These are phyloP conservation scores for Ogataea siamensis DNA, from an alignment of 805 yeast species.

Conservation along the genomic window DNA sequence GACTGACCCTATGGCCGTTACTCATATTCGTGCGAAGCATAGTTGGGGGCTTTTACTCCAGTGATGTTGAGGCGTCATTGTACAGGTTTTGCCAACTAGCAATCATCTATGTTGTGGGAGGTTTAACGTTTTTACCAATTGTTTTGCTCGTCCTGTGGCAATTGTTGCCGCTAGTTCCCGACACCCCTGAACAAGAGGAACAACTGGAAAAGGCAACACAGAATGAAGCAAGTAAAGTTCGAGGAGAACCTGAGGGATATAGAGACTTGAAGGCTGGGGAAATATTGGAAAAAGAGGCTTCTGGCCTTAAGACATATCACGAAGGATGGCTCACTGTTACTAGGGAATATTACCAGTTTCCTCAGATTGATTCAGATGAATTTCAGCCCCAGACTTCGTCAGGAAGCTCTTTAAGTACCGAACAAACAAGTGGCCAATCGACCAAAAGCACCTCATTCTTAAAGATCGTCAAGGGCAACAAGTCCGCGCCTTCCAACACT, in stretches of 20 bases:
- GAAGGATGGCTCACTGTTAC: conserved; percentile 87
- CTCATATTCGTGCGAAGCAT: background rate
- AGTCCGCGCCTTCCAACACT: conserved; percentile 3
- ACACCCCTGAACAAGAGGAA: conserved; percentile 21
- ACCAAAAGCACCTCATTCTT: conserved; percentile 13
- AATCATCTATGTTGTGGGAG: conserved; percentile 66
- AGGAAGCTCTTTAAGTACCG: conserved; percentile 12
- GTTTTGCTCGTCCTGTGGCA: conserved; percentile 41
- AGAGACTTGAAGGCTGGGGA: conserved; percentile 54
- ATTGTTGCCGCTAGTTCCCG: conserved; percentile 36
- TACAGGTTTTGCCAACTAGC: conserved; percentile 35
- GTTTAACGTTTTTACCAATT: conserved; percentile 74
- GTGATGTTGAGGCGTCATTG: conserved; percentile 12
- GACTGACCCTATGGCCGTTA: conserved; percentile 5
- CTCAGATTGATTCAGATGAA: conserved; percentile 37
- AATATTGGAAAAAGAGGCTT: conserved; percentile 54
- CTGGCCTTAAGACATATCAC: conserved; percentile 62
- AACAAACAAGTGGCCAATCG: conserved; percentile 5
- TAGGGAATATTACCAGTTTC: conserved; percentile 61
- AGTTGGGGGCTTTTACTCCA: no score
- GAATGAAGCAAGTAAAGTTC: conserved; percentile 25
- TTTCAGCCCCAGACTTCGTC: conserved; percentile 17
- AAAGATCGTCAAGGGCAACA: conserved; percentile 22
- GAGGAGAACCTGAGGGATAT: conserved; percentile 30
- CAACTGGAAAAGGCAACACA: conserved; percentile 32